phyloP scores from a whole-genome alignment of 1,139 yeast genomes.

The Zygotorulaspora mrakii region DNA sequence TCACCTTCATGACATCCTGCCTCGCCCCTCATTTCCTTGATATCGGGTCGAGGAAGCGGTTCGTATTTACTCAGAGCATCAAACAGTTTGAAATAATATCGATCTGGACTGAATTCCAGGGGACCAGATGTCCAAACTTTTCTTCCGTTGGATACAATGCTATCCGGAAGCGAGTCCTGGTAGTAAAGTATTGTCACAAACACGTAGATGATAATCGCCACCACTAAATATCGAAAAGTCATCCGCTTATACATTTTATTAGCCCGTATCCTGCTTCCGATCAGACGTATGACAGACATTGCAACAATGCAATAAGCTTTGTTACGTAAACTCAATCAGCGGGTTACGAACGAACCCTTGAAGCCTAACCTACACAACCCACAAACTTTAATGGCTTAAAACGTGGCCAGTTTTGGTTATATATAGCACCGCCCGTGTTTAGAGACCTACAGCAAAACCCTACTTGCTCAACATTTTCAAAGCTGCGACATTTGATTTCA shows the following conservation, averaged over 20 bases:
- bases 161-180: slow-evolving; percentile 4
- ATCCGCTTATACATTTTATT: not conserved
- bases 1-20: slow-evolving; percentile 15
- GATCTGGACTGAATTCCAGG: slow-evolving; percentile 1
- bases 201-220: not conserved
- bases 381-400: no score
- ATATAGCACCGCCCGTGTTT: no score
- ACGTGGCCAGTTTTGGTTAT: no score
- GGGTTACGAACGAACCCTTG: no score
- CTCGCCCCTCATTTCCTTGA: slow-evolving; percentile 5
- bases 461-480: no score
- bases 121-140: not conserved
- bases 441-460: no score
- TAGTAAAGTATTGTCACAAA: slow-evolving; percentile 4
- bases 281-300: not conserved
- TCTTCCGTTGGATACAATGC: not conserved
- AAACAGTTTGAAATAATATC: slow-evolving; percentile 11
- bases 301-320: not conserved
- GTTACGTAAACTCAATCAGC: no score
- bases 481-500: no score
- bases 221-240: not conserved
- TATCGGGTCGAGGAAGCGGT: slow-evolving; percentile 9
- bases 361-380: no score
- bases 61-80: slow-evolving; percentile 9
- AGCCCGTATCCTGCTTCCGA: not conserved